Conservation (phyloP, 305 asterid species). For the Fraxinus greggii region DNA sequence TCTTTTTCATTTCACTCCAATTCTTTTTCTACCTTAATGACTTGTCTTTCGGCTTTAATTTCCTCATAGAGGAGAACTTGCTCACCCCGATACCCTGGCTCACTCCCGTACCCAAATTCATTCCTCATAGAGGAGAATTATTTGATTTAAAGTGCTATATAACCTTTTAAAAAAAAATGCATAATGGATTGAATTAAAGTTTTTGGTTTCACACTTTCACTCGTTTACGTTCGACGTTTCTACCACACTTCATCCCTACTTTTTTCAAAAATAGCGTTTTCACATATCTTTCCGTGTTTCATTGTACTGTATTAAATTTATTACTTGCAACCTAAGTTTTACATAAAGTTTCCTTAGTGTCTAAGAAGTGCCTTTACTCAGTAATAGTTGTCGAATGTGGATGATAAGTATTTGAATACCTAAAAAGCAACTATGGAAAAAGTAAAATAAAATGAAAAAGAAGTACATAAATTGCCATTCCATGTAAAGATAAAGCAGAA, state of each 20-base stretch:
- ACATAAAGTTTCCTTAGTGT: slow-evolving; percentile 45
- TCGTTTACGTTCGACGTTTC: neutral
- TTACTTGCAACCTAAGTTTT: neutral
- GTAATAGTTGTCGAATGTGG: slow-evolving; percentile 33
- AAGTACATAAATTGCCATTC: neutral
- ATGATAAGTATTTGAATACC: slow-evolving; percentile 17
- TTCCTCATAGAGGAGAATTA: neutral
- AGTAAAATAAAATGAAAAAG: neutral
- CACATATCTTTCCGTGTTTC: neutral
- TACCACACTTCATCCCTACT: neutral
- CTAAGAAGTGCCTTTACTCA: slow-evolving; percentile 41
- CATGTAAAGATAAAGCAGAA: slow-evolving; percentile 8
- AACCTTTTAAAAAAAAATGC: neutral
- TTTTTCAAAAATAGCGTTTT: neutral
- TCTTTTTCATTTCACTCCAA: neutral
- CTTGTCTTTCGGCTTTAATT: neutral
- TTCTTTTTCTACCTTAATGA: neutral
- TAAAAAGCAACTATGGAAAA: slow-evolving; percentile 39
- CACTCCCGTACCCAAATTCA: no score
- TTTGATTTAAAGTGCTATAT: neutral
- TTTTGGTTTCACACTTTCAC: neutral
- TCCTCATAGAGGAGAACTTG: neutral
- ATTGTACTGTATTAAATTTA: neutral
- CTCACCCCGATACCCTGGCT: no score
- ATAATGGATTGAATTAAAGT: neutral